Base-by-base conservation (phyloP, 306 rosid species). In the Gastrolobium bilobum region DNA sequence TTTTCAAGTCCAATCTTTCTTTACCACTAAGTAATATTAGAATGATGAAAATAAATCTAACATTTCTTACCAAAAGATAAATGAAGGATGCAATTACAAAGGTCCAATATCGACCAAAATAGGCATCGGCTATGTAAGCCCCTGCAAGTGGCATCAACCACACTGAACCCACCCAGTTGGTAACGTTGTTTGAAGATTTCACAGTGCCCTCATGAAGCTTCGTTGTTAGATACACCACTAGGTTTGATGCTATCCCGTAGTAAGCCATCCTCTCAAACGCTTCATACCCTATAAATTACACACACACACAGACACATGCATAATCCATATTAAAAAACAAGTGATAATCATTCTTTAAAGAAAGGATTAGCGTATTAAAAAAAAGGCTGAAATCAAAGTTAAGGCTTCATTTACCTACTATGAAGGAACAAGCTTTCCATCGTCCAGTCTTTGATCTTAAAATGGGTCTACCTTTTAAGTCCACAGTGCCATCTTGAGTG, bases 241-340 rank as follows among this genome's bases (percentile, higher is more conserved):
- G 70, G 78, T 90, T 93, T 71, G 95, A 43, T 76, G 91, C 50
- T 31, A 93, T 87, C 42, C 98, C 97, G 42, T 86, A 83, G 76
- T 83, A 86, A 71, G 98, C 97, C 97, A 93, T 93, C 87, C 98
- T 91, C 81, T 93, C 96, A 83, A 93, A 88, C 60, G 90, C 81
- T 84, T 90, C 94, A 71, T 88, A 88, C 58, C 85, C 97, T 90
- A 38, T 65, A 50, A 48, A 62, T 66, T 34, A 42, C 34, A 65
- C 3, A 63, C 48, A 44, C 26, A 20, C 26, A 20, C 26, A 20
- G 1, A 20, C 4, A 68, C 4, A 68, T 15, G 5, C 62, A 52
- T 10, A 8, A 38, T 3, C 71, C 70, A 30, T 31, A 34, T 33
- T 61, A 50, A 47, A 2, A 42, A 20, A 20, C 1, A 42, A 39